Evolutionary conservation across 768 basidiomycete genomes (phyloP).

Genomic region (Mycena maculata): DNA sequence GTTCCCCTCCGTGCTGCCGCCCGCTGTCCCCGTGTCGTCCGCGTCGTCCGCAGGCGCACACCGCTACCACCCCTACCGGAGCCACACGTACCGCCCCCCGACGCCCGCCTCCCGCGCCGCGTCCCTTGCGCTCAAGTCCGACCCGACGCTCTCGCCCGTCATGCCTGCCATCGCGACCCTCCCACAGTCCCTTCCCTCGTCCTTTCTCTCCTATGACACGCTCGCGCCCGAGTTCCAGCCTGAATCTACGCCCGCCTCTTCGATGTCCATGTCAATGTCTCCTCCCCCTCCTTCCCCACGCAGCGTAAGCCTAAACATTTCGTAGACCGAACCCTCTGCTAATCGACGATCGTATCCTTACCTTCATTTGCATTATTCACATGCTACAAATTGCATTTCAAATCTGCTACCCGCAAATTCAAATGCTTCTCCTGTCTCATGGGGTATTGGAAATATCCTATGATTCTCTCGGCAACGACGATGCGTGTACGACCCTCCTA

Average conservation of each 20-base stretch:
- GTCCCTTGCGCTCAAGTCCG: conserved; percentile 22
- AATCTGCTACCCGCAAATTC: no score
- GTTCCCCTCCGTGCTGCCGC: background rate
- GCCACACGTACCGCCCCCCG: background rate
- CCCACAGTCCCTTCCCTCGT: background rate
- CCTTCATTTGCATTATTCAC: background rate
- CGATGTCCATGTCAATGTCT: background rate
- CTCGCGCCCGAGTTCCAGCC: no score
- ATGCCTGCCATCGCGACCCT: background rate
- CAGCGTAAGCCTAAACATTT: background rate
- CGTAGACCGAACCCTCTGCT: background rate
- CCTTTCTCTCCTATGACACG: background rate
- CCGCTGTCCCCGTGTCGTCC: background rate
- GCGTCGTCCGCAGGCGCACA: background rate
- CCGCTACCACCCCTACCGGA: conserved; percentile 11
- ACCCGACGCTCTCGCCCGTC: conserved; percentile 15
- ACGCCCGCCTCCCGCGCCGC: conserved; percentile 14
- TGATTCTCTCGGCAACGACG: no score
- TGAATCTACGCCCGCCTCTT: background rate
- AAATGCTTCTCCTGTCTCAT: no score
- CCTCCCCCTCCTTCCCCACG: no score
- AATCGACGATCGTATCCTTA: background rate
- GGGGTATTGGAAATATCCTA: no score
- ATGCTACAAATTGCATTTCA: background rate
- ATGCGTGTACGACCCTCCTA: no score